A percentile compares a stretch with the other conserved stretches of the same genome.
phyloP scores from a whole-genome alignment of 768 basidiomycete genomes.

The Tephrocybe rancida region DNA sequence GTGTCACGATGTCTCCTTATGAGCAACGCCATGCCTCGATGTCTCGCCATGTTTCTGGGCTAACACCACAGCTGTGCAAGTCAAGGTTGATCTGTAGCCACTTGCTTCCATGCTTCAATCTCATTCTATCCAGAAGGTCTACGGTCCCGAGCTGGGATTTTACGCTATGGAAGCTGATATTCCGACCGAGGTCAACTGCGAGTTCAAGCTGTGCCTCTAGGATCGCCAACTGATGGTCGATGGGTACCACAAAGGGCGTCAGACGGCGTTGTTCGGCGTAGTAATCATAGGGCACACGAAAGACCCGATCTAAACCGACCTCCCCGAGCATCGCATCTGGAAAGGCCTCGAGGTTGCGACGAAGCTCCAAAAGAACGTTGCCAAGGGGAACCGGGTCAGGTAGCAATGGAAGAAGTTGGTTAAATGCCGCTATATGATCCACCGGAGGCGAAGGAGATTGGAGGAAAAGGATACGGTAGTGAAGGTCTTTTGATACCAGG shows the following conservation, averaged over 20 bases:
- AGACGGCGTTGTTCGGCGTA: conserved; percentile 52
- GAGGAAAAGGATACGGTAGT: conserved; percentile 77
- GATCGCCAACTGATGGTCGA: conserved; percentile 81
- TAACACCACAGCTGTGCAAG: conserved; percentile 89
- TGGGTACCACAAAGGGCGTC: conserved; percentile 77
- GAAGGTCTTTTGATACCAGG: conserved; percentile 57
- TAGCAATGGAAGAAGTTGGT: conserved; percentile 59
- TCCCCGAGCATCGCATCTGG: conserved; percentile 88
- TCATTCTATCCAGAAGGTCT: conserved; percentile 64
- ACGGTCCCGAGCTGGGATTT: conserved; percentile 71
- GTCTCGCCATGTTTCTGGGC: conserved; percentile 69
- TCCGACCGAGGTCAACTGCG: conserved; percentile 78
- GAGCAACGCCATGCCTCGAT: conserved; percentile 63
- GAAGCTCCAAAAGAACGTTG: conserved; percentile 62
- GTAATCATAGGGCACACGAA: conserved; percentile 69
- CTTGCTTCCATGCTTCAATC: conserved; percentile 51
- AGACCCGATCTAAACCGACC: conserved; percentile 85
- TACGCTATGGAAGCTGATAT: conserved; percentile 88
- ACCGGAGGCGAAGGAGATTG: conserved; percentile 21
- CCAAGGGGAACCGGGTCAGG: conserved; percentile 72
- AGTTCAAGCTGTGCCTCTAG: conserved; percentile 83
- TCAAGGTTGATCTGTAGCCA: conserved; percentile 81
- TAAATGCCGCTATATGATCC: conserved; percentile 45
- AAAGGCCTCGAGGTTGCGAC: conserved; percentile 57
- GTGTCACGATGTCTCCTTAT: not conserved